Evolutionary conservation across 306 rosid species (phyloP).

Genomic region (Malus asiatica): DNA sequence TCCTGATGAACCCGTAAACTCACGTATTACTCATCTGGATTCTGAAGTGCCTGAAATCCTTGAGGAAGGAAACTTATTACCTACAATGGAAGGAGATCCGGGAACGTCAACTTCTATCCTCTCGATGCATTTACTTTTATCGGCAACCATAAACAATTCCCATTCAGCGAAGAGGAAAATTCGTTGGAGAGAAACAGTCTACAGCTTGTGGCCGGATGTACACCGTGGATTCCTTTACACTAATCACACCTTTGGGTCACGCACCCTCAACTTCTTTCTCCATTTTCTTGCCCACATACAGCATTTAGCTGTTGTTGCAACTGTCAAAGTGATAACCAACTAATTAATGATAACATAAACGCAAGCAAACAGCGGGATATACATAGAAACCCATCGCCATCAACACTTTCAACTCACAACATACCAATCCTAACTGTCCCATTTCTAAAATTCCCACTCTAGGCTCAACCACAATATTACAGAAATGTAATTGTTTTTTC

Average conservation of each 20-base stretch:
- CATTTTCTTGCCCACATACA: conserved; percentile 47
- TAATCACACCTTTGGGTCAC: conserved; percentile 18
- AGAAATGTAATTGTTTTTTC: neutral
- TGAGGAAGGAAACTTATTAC: conserved; percentile 17
- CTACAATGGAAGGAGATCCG: conserved; percentile 30
- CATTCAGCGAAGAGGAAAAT: conserved; percentile 24
- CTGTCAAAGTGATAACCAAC: conserved; percentile 37
- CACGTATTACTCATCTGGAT: conserved; percentile 19
- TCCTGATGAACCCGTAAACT: conserved; percentile 16
- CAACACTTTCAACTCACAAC: neutral
- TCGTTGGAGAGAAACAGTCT: conserved; percentile 25
- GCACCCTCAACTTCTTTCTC: conserved; percentile 54
- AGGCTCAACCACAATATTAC: neutral
- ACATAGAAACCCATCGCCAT: neutral
- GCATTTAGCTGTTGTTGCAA: conserved; percentile 72
- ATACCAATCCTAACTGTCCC: neutral
- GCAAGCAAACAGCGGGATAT: neutral
- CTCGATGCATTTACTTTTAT: conserved; percentile 12
- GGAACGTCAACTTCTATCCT: conserved; percentile 25
- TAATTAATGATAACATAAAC: conserved; percentile 1
- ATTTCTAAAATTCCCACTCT: neutral
- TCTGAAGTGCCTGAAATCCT: conserved; percentile 17
- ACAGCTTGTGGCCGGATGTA: conserved; percentile 41
- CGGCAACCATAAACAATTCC: conserved; percentile 30
- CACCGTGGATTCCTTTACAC: conserved; percentile 31